Percentiles rank a stretch among this genome's conserved stretches.
Conservation (phyloP, 192 early-diverging fungal genomes). For the Backusella luteola region DNA sequence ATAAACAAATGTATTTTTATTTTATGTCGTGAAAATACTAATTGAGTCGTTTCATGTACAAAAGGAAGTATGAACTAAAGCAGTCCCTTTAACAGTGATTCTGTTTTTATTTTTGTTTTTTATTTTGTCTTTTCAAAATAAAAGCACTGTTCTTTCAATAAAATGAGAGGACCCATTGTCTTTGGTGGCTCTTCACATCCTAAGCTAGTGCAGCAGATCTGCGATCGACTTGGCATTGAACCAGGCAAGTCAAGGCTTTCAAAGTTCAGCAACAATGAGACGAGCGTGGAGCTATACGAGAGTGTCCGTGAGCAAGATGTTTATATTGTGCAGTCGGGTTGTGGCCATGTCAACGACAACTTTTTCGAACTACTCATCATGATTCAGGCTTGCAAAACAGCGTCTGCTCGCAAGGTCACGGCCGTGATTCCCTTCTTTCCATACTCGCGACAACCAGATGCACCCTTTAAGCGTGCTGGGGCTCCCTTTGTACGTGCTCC, state of each 20-base stretch:
- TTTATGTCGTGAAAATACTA: too few relatives aligned
- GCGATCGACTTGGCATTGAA: slow-evolving; percentile 74
- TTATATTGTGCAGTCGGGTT: slow-evolving; percentile 92
- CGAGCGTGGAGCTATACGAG: slow-evolving; percentile 89
- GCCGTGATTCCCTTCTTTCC: slow-evolving; percentile 97
- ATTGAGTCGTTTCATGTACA: too few relatives aligned
- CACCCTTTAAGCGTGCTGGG: too few relatives aligned
- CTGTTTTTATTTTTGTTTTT: too few relatives aligned
- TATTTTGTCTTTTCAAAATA: too few relatives aligned
- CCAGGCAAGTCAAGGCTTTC: slow-evolving; percentile 24
- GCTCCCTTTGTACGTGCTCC: too few relatives aligned
- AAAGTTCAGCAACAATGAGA: slow-evolving; percentile 96
- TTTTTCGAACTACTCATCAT: slow-evolving; percentile 97
- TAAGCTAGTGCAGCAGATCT: slow-evolving; percentile 72
- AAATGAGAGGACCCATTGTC: slow-evolving; percentile 25
- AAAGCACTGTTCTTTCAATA: too few relatives aligned
- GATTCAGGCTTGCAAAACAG: slow-evolving; percentile 95
- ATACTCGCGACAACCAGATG: slow-evolving; percentile 55
- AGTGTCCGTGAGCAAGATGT: slow-evolving; percentile 90
- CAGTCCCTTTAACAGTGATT: too few relatives aligned
- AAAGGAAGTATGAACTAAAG: too few relatives aligned
- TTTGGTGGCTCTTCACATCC: slow-evolving; percentile 80
- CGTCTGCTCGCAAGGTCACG: slow-evolving; percentile 84
- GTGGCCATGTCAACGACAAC: slow-evolving; percentile 95
- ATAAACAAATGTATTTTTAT: too few relatives aligned